Evolutionary conservation across 2,329 filamentous ascomycete species (phyloP).

Genomic region (Clarireedia paspali): DNA sequence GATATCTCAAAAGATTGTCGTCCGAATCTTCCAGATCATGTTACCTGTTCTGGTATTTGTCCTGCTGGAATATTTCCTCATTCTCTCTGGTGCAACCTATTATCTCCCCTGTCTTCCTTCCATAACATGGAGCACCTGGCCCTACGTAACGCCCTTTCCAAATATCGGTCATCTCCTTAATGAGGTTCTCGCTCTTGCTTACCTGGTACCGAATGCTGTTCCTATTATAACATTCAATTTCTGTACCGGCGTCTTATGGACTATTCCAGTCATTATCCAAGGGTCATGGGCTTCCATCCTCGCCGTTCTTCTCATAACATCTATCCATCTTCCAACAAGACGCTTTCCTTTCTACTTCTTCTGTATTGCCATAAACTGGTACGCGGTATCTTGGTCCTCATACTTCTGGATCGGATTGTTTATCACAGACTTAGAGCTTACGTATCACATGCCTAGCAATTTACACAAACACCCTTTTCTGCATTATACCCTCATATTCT

Average conservation of each 20-base stretch:
- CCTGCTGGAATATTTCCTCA: slow-evolving; percentile 39
- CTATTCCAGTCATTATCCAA: slow-evolving; percentile 41
- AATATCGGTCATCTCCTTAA: slow-evolving; percentile 37
- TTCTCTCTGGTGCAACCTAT: slow-evolving; percentile 35
- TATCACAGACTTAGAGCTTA: slow-evolving; percentile 39
- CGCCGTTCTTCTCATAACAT: slow-evolving; percentile 35
- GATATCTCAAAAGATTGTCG: slow-evolving; percentile 37
- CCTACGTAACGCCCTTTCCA: slow-evolving; percentile 33
- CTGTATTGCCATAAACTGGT: slow-evolving; percentile 38
- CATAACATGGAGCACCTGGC: slow-evolving; percentile 40
- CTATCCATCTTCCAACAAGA: slow-evolving; percentile 39
- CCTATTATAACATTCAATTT: slow-evolving; percentile 41
- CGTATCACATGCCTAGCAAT: slow-evolving; percentile 35
- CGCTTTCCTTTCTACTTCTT: slow-evolving; percentile 38
- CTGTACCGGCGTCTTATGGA: slow-evolving; percentile 43
- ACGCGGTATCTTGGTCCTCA: slow-evolving; percentile 37
- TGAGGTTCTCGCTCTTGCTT: slow-evolving; percentile 37
- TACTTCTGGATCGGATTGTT: slow-evolving; percentile 39
- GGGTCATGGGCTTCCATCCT: slow-evolving; percentile 38
- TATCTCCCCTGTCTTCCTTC: slow-evolving; percentile 38
- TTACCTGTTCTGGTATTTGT: slow-evolving; percentile 38
- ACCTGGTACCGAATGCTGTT: slow-evolving; percentile 40
- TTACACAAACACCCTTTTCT: slow-evolving; percentile 29
- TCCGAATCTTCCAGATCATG: slow-evolving; percentile 37
- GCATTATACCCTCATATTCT: slow-evolving; percentile 32